Conservation (phyloP, 2,329 filamentous ascomycete genomes). For the Fusarium kyushuense region DNA sequence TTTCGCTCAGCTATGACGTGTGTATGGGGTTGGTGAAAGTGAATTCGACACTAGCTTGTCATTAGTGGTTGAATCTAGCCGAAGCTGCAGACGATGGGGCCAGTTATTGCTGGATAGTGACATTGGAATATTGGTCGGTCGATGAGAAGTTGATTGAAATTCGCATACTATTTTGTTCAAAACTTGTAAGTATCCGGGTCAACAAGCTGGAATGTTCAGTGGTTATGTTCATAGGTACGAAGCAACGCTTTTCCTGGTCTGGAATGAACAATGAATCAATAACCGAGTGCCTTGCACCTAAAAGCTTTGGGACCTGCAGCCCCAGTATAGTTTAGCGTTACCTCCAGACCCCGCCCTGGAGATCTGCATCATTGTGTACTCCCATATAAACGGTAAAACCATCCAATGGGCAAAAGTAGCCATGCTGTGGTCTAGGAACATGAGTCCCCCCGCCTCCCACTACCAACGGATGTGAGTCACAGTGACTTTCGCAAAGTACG, state of each 20-base stretch:
- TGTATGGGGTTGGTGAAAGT: background rate
- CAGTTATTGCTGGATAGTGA: background rate
- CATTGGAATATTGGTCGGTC: background rate
- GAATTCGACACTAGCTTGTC: conserved; percentile 2
- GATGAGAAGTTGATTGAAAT: background rate
- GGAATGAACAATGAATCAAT: background rate
- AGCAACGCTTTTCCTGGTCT: background rate
- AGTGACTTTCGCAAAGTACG: background rate
- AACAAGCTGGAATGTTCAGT: background rate
- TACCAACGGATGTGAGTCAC: conserved; percentile 1
- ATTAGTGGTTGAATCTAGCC: background rate
- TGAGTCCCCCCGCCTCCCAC: conserved; percentile 11
- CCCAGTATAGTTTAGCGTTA: background rate
- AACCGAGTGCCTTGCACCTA: background rate
- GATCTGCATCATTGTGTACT: background rate
- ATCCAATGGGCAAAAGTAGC: background rate
- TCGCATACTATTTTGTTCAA: no score
- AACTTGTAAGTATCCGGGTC: background rate
- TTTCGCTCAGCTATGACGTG: conserved; percentile 18
- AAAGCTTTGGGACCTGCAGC: background rate
- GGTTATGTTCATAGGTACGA: background rate
- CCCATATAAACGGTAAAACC: background rate
- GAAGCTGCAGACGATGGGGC: background rate
- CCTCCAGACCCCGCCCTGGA: background rate
- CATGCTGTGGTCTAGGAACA: background rate